Base-by-base conservation (phyloP, 2,329 filamentous ascomycete species). In the Thelonectria olida region DNA sequence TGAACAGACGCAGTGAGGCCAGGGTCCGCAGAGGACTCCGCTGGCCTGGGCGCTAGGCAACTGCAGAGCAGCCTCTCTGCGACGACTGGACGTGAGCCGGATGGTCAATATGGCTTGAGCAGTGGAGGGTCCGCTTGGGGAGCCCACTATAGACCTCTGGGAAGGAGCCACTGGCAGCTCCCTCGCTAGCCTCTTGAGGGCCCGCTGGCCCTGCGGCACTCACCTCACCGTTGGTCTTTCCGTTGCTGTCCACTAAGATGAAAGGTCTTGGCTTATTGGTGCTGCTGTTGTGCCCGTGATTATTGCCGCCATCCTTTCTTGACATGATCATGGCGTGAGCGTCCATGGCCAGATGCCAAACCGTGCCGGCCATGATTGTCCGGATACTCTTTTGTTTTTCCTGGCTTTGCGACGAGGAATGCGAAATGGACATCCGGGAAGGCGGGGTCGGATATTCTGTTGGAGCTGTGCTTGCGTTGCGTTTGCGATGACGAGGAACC, bases 261-360 rank as follows among this genome's bases (percentile, higher is more conserved):
- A 31, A 39, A 38, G n/a, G n/a, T n/a, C n/a, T n/a, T n/a, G n/a
- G n/a, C n/a, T n/a, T n/a, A 39, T 45, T 54, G 55, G 49, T 54
- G 51, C 28, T n/a, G 42, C 23, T 54, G 34, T 61, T 56, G 48
- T 61, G 54, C 38, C 58, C 67, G 57, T 54, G 57, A 56, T 49
- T 58, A 65, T 63, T 67, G 61, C 67, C 65, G 64, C 56, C 19
- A 13, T 41, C 41, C 50, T 25, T 58, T 54, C 34, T 61, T 55
- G 59, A 36, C 54, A 68, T 59, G 60, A 71, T 68, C 25, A 68
- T 70, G 65, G 64, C 65, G 60, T 68, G 68, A 69, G 67, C 42
- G 27, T 19, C 50, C 36, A 61, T 67, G 64, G 54, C 41, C 58
- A 67, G 64, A 61, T 59, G 53, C 17, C 5, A 17, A 41, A 54